These are phyloP conservation scores for Fistulinella staudtii DNA, from an alignment of 1,284 basidiomycete genomes.

Conservation along the genomic window DNA sequence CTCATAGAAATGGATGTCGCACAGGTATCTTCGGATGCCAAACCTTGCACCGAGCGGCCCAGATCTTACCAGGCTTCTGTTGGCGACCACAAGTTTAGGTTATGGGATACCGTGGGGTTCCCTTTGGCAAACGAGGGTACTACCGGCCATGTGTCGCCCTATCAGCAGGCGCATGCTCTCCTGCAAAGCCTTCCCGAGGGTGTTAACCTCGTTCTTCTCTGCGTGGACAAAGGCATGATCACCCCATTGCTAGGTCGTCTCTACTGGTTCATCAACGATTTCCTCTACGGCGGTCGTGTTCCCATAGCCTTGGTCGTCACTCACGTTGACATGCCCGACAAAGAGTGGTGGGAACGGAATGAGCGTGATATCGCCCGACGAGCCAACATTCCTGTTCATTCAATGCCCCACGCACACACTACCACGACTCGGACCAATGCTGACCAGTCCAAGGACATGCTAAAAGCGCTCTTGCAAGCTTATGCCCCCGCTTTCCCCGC, in stretches of 20 bases:
- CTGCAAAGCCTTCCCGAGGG: conserved; percentile 3
- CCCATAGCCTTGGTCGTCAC: conserved; percentile 32
- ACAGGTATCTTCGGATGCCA: neutral
- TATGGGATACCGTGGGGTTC: neutral
- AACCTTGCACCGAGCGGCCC: neutral
- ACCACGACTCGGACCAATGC: neutral
- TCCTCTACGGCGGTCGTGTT: conserved; percentile 13
- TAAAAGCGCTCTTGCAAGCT: too few species aligned
- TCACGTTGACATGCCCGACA: conserved; percentile 18
- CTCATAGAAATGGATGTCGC: neutral
- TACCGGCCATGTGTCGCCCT: neutral
- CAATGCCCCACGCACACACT: neutral
- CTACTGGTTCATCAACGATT: conserved; percentile 5
- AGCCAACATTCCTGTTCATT: neutral
- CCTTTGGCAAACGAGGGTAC: neutral
- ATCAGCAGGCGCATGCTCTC: conserved; percentile 10
- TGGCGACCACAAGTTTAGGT: neutral
- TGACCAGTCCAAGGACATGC: neutral
- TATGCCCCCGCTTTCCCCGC: neutral
- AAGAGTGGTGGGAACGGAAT: conserved; percentile 10
- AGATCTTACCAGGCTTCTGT: neutral
- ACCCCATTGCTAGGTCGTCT: neutral
- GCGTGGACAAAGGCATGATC: neutral
- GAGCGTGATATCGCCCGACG: neutral
- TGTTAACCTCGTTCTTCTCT: conserved; percentile 8